Conservation (phyloP, 2,329 filamentous ascomycete genomes). For the Fusarium coicis region DNA sequence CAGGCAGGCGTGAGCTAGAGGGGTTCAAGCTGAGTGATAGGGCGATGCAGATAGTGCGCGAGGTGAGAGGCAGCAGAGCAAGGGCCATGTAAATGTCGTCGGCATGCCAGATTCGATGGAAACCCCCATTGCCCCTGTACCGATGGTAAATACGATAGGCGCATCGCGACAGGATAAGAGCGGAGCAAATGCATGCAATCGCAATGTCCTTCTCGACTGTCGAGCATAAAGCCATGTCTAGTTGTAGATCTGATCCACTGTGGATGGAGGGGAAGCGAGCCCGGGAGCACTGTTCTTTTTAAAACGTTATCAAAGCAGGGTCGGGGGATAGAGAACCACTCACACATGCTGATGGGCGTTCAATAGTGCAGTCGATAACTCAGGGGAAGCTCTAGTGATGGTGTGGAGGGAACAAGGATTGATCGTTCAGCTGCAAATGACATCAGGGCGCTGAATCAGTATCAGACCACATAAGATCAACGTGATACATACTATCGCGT, state of each 20-base stretch:
- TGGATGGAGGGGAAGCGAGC: not conserved
- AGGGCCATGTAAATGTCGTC: conserved; percentile 46
- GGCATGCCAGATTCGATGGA: conserved; percentile 43
- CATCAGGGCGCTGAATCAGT: not conserved
- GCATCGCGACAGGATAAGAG: conserved; percentile 42
- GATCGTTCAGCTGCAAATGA: not conserved
- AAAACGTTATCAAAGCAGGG: not conserved
- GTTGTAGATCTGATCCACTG: not conserved
- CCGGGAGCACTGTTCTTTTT: not conserved
- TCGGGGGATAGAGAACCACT: not conserved
- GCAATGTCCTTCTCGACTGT: conserved; percentile 40
- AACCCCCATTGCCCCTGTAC: conserved; percentile 38
- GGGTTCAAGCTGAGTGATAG: conserved; percentile 41
- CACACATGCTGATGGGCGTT: not conserved
- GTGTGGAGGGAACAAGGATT: not conserved
- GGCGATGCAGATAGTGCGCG: conserved; percentile 37
- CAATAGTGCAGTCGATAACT: not conserved
- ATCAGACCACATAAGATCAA: not conserved
- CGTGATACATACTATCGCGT: accelerated
- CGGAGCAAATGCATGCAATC: conserved; percentile 37
- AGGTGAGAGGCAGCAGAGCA: conserved; percentile 41
- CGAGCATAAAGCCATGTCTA: conserved; percentile 23
- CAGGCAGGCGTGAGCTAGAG: conserved; percentile 10
- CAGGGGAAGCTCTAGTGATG: not conserved
- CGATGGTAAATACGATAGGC: conserved; percentile 38